These are phyloP conservation scores for Blastobotrys chiropterorum DNA, from an alignment of 805 yeast species.

Conservation along the genomic window DNA sequence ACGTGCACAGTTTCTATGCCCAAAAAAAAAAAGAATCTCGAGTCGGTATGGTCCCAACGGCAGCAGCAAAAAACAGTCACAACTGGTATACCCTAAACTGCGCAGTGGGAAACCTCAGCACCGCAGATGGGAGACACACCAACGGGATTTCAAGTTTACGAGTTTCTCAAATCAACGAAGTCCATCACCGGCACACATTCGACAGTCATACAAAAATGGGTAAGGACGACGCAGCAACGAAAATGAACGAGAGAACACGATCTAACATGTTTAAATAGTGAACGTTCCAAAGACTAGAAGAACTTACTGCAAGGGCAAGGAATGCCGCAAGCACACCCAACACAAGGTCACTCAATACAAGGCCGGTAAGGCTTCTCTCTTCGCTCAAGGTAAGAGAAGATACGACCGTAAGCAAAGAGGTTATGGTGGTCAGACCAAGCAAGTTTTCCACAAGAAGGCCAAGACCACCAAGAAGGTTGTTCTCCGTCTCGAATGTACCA, in stretches of 20 bases:
- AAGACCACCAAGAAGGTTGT: conserved; percentile 99
- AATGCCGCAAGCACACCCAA: conserved; percentile 99
- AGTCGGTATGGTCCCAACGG: too few relatives aligned
- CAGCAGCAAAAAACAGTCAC: neutral
- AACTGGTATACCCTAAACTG: neutral
- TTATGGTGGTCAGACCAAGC: conserved; percentile 99
- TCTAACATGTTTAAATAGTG: conserved; percentile 46
- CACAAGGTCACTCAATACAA: conserved; percentile 99
- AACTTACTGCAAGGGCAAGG: conserved; percentile 99
- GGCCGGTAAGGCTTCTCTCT: conserved; percentile 99
- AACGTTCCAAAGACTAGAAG: conserved; percentile 99
- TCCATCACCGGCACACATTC: neutral
- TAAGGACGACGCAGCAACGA: neutral
- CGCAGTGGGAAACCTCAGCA: neutral
- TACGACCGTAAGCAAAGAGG: conserved; percentile 99
- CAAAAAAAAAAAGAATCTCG: too few relatives aligned
- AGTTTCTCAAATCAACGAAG: neutral
- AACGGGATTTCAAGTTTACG: neutral
- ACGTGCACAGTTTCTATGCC: too few relatives aligned
- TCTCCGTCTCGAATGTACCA: conserved; percentile 97
- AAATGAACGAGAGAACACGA: neutral
- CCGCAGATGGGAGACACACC: neutral
- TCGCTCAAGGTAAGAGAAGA: conserved; percentile 99
- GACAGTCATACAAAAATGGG: conserved; percentile 2
- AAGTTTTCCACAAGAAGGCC: conserved; percentile 99